Evolutionary conservation across 75 land plant genomes (phyloP).

Genomic region (Selaginella tamariscina): DNA sequence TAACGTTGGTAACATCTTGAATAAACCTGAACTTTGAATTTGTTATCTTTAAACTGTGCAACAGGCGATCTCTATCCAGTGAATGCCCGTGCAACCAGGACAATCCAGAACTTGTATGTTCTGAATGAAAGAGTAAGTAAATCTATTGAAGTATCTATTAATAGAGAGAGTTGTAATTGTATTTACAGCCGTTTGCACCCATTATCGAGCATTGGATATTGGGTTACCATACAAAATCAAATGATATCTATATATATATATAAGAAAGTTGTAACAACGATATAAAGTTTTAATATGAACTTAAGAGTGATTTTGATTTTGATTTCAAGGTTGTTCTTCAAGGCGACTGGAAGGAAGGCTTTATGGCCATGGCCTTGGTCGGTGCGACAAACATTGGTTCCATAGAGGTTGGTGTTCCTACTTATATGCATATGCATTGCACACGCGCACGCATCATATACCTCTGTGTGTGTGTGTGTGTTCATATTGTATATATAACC

Average conservation of each 20-base stretch:
- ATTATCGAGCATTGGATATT: too few relatives aligned
- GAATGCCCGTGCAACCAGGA: conserved; percentile 86
- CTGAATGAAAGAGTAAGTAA: conserved; percentile 89
- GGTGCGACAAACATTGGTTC: conserved; percentile 97
- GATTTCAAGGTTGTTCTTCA: conserved; percentile 68
- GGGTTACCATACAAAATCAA: too few relatives aligned
- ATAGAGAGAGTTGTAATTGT: conserved; percentile 6
- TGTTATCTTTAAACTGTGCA: conserved; percentile 5
- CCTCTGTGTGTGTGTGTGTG: too few relatives aligned
- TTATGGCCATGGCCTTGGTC: conserved; percentile 74
- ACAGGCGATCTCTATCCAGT: conserved; percentile 70
- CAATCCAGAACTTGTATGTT: conserved; percentile 75
- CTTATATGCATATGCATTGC: too few relatives aligned
- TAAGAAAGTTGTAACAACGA: too few relatives aligned
- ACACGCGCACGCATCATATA: too few relatives aligned
- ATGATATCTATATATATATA: too few relatives aligned
- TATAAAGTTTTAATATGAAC: too few relatives aligned
- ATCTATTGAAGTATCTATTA: background rate
- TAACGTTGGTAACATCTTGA: background rate
- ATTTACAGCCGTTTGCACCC: too few relatives aligned
- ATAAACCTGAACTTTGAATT: too few relatives aligned
- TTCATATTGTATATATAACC: too few relatives aligned
- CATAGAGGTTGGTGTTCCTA: conserved; percentile 39
- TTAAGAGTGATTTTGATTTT: background rate
- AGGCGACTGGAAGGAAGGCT: conserved; percentile 84